Percentiles rank a stretch among this genome's conserved stretches.
Evolutionary conservation across 805 yeast genomes (phyloP).

Genomic region (Ogataea pilisensis): DNA sequence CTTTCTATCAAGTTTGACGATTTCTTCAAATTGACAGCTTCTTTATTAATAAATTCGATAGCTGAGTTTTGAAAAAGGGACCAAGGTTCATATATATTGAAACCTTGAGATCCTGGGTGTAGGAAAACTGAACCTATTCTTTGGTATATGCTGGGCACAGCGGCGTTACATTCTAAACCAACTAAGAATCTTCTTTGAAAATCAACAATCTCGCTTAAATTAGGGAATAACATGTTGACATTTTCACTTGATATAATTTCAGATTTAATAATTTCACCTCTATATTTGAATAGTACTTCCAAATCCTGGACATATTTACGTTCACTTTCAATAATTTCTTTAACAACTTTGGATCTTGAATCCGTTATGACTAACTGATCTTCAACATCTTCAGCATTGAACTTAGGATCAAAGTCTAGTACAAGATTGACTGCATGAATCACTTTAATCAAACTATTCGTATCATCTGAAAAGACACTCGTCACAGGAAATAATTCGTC

Average conservation of each 20-base stretch:
- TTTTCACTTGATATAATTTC: slow-evolving; percentile 76
- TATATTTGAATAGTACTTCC: slow-evolving; percentile 67
- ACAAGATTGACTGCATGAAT: slow-evolving; percentile 67
- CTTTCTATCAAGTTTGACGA: slow-evolving; percentile 67
- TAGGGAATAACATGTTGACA: slow-evolving; percentile 79
- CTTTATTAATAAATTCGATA: slow-evolving; percentile 68
- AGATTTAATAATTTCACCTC: slow-evolving; percentile 58
- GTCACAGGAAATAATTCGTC: slow-evolving; percentile 86
- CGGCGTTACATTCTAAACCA: slow-evolving; percentile 84
- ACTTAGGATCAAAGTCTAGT: slow-evolving; percentile 47
- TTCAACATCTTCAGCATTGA: slow-evolving; percentile 17
- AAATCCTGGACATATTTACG: slow-evolving; percentile 89
- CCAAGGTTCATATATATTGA: slow-evolving; percentile 91
- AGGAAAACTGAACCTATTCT: slow-evolving; percentile 85
- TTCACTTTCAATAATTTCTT: slow-evolving; percentile 85
- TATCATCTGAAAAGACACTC: slow-evolving; percentile 78
- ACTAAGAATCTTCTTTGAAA: slow-evolving; percentile 86
- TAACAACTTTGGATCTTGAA: slow-evolving; percentile 70
- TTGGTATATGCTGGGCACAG: slow-evolving; percentile 69
- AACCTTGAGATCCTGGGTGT: slow-evolving; percentile 75
- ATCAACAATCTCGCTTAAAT: slow-evolving; percentile 76
- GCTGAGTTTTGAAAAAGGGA: slow-evolving; percentile 88
- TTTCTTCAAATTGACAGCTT: slow-evolving; percentile 51
- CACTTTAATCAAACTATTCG: slow-evolving; percentile 73
- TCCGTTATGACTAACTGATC: slow-evolving; percentile 38